These are phyloP conservation scores for Aspergillus sp. DNA, from an alignment of 2,329 filamentous ascomycete species.

Conservation along the genomic window DNA sequence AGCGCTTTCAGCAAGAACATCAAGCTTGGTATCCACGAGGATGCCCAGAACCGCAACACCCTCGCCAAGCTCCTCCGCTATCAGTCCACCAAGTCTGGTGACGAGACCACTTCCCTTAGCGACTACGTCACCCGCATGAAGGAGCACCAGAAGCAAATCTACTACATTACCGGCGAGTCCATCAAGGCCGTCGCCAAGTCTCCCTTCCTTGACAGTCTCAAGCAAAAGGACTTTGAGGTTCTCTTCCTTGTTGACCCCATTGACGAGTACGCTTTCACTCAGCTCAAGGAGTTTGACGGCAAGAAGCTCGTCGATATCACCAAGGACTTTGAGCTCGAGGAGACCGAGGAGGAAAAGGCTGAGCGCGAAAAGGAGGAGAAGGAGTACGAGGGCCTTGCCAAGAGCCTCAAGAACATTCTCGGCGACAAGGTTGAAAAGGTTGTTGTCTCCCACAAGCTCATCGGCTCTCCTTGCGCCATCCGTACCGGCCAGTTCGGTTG, in stretches of 20 bases:
- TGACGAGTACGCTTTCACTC: conserved; percentile 98
- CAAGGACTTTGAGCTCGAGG: conserved; percentile 99
- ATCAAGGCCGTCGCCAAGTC: conserved; percentile 98
- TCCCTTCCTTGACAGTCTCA: conserved; percentile 97
- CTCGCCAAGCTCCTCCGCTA: conserved; percentile 99
- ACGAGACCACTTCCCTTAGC: conserved; percentile 89
- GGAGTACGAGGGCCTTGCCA: conserved; percentile 92
- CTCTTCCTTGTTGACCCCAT: conserved; percentile 99
- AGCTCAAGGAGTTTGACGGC: conserved; percentile 99
- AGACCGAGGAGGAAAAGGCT: conserved; percentile 99
- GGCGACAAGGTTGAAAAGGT: conserved; percentile 99
- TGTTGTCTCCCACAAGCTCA: conserved; percentile 96
- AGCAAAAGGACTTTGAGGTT: conserved; percentile 99
- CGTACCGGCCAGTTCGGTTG: conserved; percentile 99
- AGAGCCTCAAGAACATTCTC: conserved; percentile 98
- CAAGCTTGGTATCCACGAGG: conserved; percentile 99
- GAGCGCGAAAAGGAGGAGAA: conserved; percentile 95
- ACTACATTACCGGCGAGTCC: conserved; percentile 99
- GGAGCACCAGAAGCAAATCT: conserved; percentile 99
- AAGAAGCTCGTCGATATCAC: conserved; percentile 99
- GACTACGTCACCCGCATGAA: conserved; percentile 99
- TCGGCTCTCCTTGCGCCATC: conserved; percentile 94
- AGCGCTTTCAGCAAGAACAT: conserved; percentile 99
- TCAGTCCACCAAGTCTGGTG: conserved; percentile 98
- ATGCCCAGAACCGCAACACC: conserved; percentile 89